A percentile compares a stretch with the other conserved stretches of the same genome.
Conservation (phyloP, 306 rosid species). For the Hippophae tibetana region DNA sequence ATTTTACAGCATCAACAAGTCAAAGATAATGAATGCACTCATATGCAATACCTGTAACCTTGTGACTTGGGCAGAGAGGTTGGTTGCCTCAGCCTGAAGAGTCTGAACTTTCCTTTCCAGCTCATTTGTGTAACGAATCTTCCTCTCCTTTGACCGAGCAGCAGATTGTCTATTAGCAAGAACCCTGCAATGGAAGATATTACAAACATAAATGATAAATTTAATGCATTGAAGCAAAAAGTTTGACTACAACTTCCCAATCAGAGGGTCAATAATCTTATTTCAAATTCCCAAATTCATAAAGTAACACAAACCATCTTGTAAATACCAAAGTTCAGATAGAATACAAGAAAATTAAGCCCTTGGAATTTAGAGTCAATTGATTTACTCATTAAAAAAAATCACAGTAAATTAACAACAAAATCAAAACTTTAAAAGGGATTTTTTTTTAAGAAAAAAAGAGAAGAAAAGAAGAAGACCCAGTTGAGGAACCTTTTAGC, state of each 20-base stretch:
- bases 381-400: not conserved
- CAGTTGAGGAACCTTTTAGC: conserved; percentile 57
- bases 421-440: not conserved
- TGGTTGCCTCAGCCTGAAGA: conserved; percentile 93
- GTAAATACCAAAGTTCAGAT: not conserved
- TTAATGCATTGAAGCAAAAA: conserved; percentile 9
- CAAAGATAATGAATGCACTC: conserved; percentile 5
- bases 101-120: conserved; percentile 95
- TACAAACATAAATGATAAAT: not conserved
- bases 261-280: not conserved
- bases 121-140: conserved; percentile 72
- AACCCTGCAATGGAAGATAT: conserved; percentile 42
- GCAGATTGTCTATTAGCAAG: conserved; percentile 96
- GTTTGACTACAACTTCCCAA: not conserved
- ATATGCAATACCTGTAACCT: conserved; percentile 55
- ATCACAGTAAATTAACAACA: not conserved
- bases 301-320: not conserved
- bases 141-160: conserved; percentile 95
- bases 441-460: not conserved
- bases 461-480: not conserved
- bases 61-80: conserved; percentile 88
- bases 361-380: not conserved
- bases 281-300: not conserved
- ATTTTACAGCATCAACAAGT: conserved; percentile 6
- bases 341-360: not conserved